Percentiles rank a stretch among this genome's conserved stretches.
phyloP scores from a whole-genome alignment of 2,329 filamentous ascomycete species.

The Penicillium sp. region DNA sequence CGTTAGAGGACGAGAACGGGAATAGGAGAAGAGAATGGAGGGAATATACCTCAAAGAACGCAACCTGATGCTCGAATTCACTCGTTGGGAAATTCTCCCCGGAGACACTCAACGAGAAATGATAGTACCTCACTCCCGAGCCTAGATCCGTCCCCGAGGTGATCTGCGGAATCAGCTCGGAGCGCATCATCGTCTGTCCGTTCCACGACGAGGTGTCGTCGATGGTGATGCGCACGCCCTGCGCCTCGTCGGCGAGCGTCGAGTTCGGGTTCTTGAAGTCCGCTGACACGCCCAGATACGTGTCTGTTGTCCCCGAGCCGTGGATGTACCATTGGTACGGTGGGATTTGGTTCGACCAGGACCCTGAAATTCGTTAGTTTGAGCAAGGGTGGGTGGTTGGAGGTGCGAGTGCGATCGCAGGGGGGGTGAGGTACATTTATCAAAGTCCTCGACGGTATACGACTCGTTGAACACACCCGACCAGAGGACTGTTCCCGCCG shows the following conservation, averaged over 20 bases:
- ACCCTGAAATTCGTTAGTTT: conserved; percentile 51
- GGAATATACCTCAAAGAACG: conserved; percentile 53
- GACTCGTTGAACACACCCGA: conserved; percentile 34
- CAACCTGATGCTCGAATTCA: conserved; percentile 70
- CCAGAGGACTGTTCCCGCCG: conserved; percentile 34
- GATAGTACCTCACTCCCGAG: conserved; percentile 71
- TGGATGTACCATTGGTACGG: conserved; percentile 80
- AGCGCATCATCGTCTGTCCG: conserved; percentile 72
- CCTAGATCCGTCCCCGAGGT: conserved; percentile 66
- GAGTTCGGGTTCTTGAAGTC: conserved; percentile 70
- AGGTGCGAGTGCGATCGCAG: too few relatives aligned
- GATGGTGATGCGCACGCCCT: conserved; percentile 73
- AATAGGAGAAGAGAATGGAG: background rate
- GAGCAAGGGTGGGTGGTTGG: background rate
- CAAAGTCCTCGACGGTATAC: conserved; percentile 29
- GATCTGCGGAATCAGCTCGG: conserved; percentile 75
- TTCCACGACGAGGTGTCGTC: conserved; percentile 66
- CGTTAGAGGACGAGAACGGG: background rate
- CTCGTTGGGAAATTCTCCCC: conserved; percentile 64
- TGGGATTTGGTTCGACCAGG: conserved; percentile 70
- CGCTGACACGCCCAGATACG: conserved; percentile 67
- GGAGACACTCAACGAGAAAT: conserved; percentile 69
- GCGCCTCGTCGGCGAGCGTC: conserved; percentile 54
- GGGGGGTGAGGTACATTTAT: conserved; percentile 36
- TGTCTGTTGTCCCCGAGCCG: conserved; percentile 54